Base-by-base conservation (phyloP, 805 yeast genomes). In the Kodamaea kaohsiungensis region DNA sequence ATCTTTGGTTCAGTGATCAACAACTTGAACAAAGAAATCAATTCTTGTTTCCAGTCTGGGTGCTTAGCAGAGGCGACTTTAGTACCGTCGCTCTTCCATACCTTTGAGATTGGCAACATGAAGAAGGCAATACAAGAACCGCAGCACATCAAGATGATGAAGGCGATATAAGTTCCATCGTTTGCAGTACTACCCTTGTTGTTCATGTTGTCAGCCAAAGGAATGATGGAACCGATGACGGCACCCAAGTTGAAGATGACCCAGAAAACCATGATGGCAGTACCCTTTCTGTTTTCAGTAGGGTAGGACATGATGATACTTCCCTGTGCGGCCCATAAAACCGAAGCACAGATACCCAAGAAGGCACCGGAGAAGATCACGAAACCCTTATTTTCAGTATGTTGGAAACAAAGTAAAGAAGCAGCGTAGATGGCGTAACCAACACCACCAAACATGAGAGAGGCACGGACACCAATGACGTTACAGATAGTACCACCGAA, bases 251-350 rank as follows among this genome's bases (percentile, higher is more conserved):
- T 81, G 72, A 84, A 83, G 52, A 84, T 82, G 57, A 80, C 72
- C 87, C 87, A 83, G 65, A 83, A 83, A 15, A 77, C 67, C 74
- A 80, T 79, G 49, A 84, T 75, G 49, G 79, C 83, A 35, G 67
- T 67, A 46, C 84, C 87, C 68, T 83, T 83, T n/a, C 57, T 68
- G 37, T 67, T 61, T 66, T 83, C 87, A 17, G 80, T 65, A 1
- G 87, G 82, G 58, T 83, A 83, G n/a, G 83, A 70, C 79, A 83
- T 77, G 57, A 82, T 77, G 48, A 83, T 77, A 25, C 81, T 69
- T 49, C 84, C 83, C 63, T 82, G 86, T 35, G 85, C 85, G 27
- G 85, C 79, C 87, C 87, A 83, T 49, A 82, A 70, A 46, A 74
- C 65, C 40, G 81, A 73, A 9, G 87, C 87, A 66, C 83, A 75